phyloP scores from a whole-genome alignment of 805 yeast species.

The Kuraishia capsulata region DNA sequence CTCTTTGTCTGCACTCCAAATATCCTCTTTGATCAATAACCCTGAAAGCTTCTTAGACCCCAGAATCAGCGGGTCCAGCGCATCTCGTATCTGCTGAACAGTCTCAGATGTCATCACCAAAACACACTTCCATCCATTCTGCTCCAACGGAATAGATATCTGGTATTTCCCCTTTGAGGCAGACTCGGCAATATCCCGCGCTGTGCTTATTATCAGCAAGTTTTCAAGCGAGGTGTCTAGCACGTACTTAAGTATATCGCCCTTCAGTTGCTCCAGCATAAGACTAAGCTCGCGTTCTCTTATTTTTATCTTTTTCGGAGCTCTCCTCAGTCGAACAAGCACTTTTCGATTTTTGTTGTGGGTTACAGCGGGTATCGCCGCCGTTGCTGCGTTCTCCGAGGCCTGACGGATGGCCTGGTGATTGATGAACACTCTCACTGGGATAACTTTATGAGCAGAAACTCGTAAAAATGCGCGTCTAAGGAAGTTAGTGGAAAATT shows the following conservation, averaged over 20 bases:
- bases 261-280: not conserved
- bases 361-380: not conserved
- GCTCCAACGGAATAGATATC: not conserved
- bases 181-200: not conserved
- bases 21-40: not conserved
- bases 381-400: not conserved
- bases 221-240: not conserved
- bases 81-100: not conserved
- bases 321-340: not conserved
- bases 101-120: not conserved
- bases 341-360: not conserved
- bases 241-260: not conserved
- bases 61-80: not conserved
- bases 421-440: not conserved
- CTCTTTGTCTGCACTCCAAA: not conserved
- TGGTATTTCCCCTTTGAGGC: not conserved
- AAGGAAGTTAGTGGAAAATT: not conserved
- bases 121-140: constrained; percentile 1
- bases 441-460: not conserved
- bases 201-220: not conserved
- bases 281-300: not conserved
- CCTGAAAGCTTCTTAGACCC: not conserved
- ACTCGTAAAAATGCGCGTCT: not conserved
- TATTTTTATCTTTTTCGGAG: not conserved
- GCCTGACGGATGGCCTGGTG: not conserved